Evolutionary conservation across 2,329 filamentous ascomycete species (phyloP).

Genomic region (Pseudomassariella vexata): DNA sequence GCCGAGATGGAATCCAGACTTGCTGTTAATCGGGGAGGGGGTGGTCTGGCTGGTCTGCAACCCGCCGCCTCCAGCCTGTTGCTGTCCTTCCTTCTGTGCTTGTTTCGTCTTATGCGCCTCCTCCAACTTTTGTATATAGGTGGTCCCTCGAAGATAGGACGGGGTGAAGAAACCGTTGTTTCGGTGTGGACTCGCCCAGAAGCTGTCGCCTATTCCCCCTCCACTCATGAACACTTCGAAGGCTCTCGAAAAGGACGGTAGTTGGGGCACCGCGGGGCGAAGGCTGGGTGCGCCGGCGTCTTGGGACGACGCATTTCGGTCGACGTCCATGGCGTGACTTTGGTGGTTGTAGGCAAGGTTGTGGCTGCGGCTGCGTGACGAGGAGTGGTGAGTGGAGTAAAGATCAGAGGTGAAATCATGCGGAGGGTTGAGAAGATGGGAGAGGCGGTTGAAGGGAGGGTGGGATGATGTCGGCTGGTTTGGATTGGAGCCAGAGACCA

Average conservation of each 20-base stretch:
- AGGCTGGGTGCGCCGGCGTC: conserved; percentile 18
- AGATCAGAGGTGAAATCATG: conserved; percentile 29
- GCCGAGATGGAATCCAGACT: conserved; percentile 61
- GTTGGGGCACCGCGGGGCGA: conserved; percentile 21
- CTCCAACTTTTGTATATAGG: conserved; percentile 71
- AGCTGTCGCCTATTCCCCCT: conserved; percentile 13
- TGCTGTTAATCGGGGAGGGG: conserved; percentile 48
- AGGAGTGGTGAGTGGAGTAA: conserved; percentile 19
- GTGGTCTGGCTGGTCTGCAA: conserved; percentile 13
- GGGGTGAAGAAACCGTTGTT: conserved; percentile 66
- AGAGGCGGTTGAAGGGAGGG: conserved; percentile 35
- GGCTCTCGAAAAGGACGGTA: conserved; percentile 45
- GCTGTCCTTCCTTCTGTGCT: conserved; percentile 43
- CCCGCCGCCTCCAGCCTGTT: conserved; percentile 29
- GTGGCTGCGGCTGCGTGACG: conserved; percentile 10
- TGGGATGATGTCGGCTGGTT: conserved; percentile 18
- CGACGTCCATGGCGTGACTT: conserved; percentile 26
- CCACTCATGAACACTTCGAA: conserved; percentile 42
- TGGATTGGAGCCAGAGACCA: conserved; percentile 28
- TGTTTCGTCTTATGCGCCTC: conserved; percentile 60
- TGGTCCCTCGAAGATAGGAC: conserved; percentile 73
- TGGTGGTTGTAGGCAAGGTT: conserved; percentile 11
- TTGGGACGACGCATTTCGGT: conserved; percentile 20
- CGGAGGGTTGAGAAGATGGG: conserved; percentile 49
- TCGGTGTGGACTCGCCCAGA: conserved; percentile 21